phyloP scores from a whole-genome alignment of 192 early-diverging fungal genomes.

The Spizellomyces punctatus region DNA sequence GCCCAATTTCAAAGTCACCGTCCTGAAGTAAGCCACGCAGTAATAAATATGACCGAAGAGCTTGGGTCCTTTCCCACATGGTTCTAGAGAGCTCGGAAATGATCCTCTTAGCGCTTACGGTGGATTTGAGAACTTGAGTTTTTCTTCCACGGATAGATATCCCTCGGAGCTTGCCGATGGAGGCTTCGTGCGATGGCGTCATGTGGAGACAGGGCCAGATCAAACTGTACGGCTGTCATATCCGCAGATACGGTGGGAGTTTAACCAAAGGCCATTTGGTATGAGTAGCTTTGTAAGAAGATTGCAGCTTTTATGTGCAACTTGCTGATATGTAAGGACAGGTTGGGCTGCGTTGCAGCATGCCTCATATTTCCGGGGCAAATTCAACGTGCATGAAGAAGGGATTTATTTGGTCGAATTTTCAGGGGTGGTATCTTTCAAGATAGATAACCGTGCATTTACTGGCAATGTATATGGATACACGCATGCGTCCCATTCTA shows the following conservation, averaged over 20 bases:
- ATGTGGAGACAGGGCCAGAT: constrained; percentile 49
- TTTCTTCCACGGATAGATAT: constrained; percentile 47
- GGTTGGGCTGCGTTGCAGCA: constrained; percentile 56
- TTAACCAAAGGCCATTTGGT: constrained; percentile 61
- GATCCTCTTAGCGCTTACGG: constrained; percentile 76
- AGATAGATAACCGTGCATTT: constrained; percentile 59
- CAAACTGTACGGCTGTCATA: constrained; percentile 54
- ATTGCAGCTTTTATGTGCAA: constrained; percentile 11
- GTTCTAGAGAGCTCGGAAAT: constrained; percentile 60
- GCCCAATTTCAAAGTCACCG: too few species aligned
- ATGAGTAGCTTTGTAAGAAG: neutral
- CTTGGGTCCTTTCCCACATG: constrained; percentile 67
- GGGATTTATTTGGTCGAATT: constrained; percentile 49
- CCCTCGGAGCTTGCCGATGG: constrained; percentile 69
- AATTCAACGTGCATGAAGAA: constrained; percentile 36
- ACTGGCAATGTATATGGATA: constrained; percentile 71
- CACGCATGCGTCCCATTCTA: constrained; percentile 39
- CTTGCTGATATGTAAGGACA: neutral
- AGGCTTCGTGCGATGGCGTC: constrained; percentile 63
- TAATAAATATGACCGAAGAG: neutral
- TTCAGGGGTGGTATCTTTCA: constrained; percentile 62
- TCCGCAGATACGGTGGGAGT: constrained; percentile 59
- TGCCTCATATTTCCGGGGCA: constrained; percentile 46
- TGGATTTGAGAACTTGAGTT: constrained; percentile 63
- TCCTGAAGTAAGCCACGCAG: too few species aligned